These are phyloP conservation scores for Globisporangium irregulare DNA, from an alignment of 352 stramenopile species.

Conservation along the genomic window DNA sequence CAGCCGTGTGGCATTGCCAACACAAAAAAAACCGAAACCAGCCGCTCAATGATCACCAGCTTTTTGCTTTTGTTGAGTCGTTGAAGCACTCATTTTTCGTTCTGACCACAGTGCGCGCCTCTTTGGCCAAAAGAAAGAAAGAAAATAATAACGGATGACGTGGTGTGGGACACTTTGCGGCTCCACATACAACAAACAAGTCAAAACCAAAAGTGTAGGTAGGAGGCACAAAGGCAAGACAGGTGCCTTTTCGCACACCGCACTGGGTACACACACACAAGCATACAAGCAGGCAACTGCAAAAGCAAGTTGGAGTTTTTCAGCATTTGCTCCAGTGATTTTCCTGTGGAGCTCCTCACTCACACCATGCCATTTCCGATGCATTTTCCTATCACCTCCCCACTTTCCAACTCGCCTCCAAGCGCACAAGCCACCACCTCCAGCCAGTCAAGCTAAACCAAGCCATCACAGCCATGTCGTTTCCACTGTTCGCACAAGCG, in stretches of 20 bases:
- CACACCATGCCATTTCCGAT: not conserved
- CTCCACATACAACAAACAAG: not conserved
- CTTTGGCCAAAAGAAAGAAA: not conserved
- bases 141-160: not conserved
- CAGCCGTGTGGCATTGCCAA: too few relatives aligned
- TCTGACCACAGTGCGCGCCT: slow-evolving; percentile 9
- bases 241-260: not conserved
- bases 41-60: not conserved
- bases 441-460: too few relatives aligned
- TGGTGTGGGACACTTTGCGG: not conserved
- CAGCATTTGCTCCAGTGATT: not conserved
- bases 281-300: not conserved
- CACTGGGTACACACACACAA: not conserved
- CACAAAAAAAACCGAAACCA: not conserved
- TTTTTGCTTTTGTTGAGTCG: not conserved
- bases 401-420: not conserved
- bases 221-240: not conserved
- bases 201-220: not conserved
- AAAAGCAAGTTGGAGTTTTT: not conserved
- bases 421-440: not conserved
- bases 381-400: not conserved
- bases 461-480: not conserved
- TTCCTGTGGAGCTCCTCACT: not conserved
- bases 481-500: not conserved
- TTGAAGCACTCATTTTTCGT: not conserved